Conservation (phyloP, 2,329 filamentous ascomycete genomes). For the Orbilia ellipsospora region DNA sequence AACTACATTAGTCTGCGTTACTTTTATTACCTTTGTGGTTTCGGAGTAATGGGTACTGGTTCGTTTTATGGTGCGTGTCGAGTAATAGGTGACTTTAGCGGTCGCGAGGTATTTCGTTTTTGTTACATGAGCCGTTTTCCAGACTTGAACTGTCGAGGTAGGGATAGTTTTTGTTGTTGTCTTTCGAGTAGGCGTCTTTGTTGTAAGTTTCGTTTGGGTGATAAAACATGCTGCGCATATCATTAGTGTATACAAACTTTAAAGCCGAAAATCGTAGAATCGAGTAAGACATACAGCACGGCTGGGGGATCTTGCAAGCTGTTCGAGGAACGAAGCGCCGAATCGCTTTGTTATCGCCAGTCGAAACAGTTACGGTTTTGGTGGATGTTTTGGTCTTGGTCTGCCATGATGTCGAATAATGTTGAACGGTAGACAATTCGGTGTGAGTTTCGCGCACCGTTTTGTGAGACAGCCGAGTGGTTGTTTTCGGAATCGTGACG, state of each 20-base stretch:
- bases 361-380: neutral
- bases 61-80: conserved; percentile 1
- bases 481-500: conserved; percentile 2
- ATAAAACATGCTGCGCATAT: conserved; percentile 5
- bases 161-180: conserved; percentile 1
- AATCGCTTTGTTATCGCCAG: neutral
- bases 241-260: no score
- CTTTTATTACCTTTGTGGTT: neutral
- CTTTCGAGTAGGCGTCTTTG: conserved; percentile 7
- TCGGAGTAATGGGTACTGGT: conserved; percentile 2
- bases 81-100: neutral
- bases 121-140: neutral
- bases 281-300: conserved; percentile 1
- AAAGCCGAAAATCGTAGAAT: neutral
- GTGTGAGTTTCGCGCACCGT: conserved; percentile 2
- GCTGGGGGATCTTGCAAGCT: neutral
- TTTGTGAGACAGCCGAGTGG: neutral
- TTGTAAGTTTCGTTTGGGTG: neutral
- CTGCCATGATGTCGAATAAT: neutral
- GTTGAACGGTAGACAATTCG: neutral
- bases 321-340: neutral
- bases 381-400: conserved; percentile 14
- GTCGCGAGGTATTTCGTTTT: neutral
- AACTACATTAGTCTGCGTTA: neutral
- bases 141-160: conserved; percentile 4